These are phyloP conservation scores for Hygrophorus pudorinus DNA, from an alignment of 768 basidiomycete species.

Conservation along the genomic window DNA sequence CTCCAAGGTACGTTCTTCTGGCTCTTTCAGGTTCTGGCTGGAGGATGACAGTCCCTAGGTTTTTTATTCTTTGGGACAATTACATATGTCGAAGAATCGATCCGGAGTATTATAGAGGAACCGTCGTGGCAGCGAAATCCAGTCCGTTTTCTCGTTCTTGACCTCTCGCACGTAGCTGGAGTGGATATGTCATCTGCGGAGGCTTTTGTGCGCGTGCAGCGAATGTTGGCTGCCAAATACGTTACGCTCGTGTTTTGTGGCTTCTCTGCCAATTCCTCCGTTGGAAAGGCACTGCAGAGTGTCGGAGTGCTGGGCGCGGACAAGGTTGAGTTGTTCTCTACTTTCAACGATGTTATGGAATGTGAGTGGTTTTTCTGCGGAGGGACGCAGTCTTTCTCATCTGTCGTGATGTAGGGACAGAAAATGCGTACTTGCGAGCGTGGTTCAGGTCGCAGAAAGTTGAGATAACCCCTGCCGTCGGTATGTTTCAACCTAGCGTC, in stretches of 20 bases:
- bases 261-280: conserved; percentile 45
- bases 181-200: conserved; percentile 95
- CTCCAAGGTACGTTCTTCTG: conserved; percentile 53
- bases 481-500: conserved; percentile 20
- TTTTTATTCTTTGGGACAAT: conserved; percentile 95
- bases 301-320: conserved; percentile 74
- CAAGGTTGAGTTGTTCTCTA: conserved; percentile 73
- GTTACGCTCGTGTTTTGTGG: conserved; percentile 90
- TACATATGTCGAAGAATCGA: conserved; percentile 77
- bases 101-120: conserved; percentile 63
- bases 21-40: neutral
- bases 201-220: conserved; percentile 86
- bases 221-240: conserved; percentile 63
- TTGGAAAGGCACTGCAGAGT: conserved; percentile 64
- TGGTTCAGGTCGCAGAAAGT: conserved; percentile 64
- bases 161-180: conserved; percentile 76
- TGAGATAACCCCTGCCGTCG: conserved; percentile 22
- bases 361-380: conserved; percentile 38
- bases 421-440: conserved; percentile 82
- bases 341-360: conserved; percentile 86
- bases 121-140: conserved; percentile 65
- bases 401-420: conserved; percentile 52
- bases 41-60: conserved; percentile 27
- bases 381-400: neutral
- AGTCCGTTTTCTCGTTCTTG: conserved; percentile 84